Conservation (phyloP, 106 monocot species). For the Amphibolis antarctica region DNA sequence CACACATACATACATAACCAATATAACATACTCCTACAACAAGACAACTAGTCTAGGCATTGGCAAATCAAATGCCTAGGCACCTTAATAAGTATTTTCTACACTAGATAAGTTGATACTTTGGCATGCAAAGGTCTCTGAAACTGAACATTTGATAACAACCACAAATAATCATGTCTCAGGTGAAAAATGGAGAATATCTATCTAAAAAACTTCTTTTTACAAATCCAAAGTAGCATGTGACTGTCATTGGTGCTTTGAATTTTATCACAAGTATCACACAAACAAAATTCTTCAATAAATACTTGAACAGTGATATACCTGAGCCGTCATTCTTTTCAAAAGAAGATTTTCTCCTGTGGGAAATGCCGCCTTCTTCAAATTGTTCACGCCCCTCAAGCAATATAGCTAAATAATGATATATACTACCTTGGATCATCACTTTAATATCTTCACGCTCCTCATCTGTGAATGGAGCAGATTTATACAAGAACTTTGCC, state of each 20-base stretch:
- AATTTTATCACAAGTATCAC: neutral
- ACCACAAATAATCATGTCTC: no score
- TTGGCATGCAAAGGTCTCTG: no score
- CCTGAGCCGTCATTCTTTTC: neutral
- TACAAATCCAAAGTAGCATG: neutral
- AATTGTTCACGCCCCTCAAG: conserved; percentile 22
- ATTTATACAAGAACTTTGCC: conserved; percentile 16
- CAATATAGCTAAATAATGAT: conserved; percentile 17
- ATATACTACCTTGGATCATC: conserved; percentile 17
- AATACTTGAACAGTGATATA: neutral
- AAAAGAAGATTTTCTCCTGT: neutral
- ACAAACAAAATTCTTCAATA: neutral
- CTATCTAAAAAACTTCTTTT: no score
- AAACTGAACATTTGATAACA: no score
- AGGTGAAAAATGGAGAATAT: no score
- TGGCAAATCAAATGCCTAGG: no score
- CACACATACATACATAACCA: no score
- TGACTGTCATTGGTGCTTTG: neutral
- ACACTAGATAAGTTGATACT: no score
- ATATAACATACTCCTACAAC: no score
- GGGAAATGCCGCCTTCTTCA: conserved; percentile 13
- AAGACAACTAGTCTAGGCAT: no score
- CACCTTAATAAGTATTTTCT: no score
- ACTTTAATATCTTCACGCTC: conserved; percentile 16
- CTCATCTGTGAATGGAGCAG: conserved; percentile 11